These are phyloP conservation scores for Dactylonectria estremocensis DNA, from an alignment of 2,329 filamentous ascomycete genomes.

Conservation along the genomic window DNA sequence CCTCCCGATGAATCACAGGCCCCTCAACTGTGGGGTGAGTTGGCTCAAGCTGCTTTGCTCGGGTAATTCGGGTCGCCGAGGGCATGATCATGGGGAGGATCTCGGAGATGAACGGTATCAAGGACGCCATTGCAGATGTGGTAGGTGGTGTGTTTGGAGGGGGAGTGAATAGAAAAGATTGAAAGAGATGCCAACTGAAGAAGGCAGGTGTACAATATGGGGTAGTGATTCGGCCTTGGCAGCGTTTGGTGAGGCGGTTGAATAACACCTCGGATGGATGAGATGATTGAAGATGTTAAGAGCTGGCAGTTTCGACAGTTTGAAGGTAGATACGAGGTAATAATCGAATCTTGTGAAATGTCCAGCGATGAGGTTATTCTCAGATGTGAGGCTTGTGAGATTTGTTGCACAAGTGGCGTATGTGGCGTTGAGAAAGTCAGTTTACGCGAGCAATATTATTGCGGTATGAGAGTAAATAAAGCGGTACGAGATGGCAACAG, in stretches of 20 bases:
- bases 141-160: not conserved
- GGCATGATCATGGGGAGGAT: slow-evolving; percentile 73
- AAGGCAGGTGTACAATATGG: not conserved
- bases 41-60: slow-evolving; percentile 63
- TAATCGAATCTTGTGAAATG: not conserved
- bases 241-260: not conserved
- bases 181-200: not conserved
- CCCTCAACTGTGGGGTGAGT: slow-evolving; percentile 51
- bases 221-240: not conserved
- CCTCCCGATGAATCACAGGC: slow-evolving; percentile 59
- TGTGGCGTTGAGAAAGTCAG: slow-evolving; percentile 6
- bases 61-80: slow-evolving; percentile 69
- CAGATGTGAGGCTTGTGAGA: not conserved
- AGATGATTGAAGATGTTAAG: not conserved
- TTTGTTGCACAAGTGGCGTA: no score
- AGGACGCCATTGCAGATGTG: slow-evolving; percentile 61
- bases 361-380: not conserved
- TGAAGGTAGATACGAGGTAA: not conserved
- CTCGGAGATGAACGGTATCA: slow-evolving; percentile 71
- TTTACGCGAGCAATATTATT: not conserved
- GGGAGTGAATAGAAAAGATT: not conserved
- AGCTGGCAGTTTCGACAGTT: not conserved
- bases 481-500: not conserved
- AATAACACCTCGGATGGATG: not conserved
- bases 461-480: not conserved